Evolutionary conservation across 441 rosid species (phyloP).

Genomic region (Bruguiera hainesii): DNA sequence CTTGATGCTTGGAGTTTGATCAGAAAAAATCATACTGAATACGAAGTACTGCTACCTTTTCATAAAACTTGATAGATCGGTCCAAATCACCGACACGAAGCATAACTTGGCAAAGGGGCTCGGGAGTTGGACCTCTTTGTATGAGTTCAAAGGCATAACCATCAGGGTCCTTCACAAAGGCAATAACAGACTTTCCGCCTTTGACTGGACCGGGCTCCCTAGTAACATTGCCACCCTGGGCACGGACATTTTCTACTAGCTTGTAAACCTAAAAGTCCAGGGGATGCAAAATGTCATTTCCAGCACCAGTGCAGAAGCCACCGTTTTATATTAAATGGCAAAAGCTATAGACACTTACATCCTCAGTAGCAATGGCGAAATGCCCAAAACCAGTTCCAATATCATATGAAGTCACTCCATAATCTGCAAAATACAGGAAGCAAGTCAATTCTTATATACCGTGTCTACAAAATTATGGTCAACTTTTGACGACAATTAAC

Average conservation of each 20-base stretch:
- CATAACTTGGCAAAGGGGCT: constrained; percentile 96
- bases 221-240: constrained; percentile 72
- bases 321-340: constrained; percentile 4
- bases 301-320: constrained; percentile 10
- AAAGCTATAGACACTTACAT: constrained; percentile 46
- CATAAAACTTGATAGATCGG: constrained; percentile 83
- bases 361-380: constrained; percentile 84
- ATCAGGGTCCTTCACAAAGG: constrained; percentile 98
- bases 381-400: constrained; percentile 97
- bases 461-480: too few species aligned
- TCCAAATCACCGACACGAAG: constrained; percentile 93
- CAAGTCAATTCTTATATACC: too few species aligned
- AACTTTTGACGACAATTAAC: too few species aligned
- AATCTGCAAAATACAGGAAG: constrained; percentile 44
- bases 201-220: constrained; percentile 98
- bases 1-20: not conserved
- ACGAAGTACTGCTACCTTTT: constrained; percentile 42
- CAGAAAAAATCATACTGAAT: not conserved
- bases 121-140: constrained; percentile 86
- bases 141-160: constrained; percentile 88
- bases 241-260: constrained; percentile 69
- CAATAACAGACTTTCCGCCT: constrained; percentile 72
- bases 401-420: constrained; percentile 82
- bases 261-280: constrained; percentile 56
- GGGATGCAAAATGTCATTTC: constrained; percentile 6